Percentiles rank a stretch among this genome's conserved stretches.
Evolutionary conservation across 805 yeast genomes (phyloP).

Genomic region (Ogataea nitratoaversa): DNA sequence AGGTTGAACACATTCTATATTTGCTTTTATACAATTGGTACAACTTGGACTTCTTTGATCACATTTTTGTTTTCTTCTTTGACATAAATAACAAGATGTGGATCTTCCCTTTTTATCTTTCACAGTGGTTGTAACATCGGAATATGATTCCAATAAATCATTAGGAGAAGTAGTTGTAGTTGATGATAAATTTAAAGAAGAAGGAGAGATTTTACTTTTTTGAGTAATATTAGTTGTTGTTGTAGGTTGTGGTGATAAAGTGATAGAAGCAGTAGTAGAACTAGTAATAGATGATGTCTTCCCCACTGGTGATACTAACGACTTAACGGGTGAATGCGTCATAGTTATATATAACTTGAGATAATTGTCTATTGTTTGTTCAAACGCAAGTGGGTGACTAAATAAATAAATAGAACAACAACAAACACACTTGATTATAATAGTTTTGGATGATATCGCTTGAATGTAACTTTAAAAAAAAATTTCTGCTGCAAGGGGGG

Average conservation of each 20-base stretch:
- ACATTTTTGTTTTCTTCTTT: constrained; percentile 58
- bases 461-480: too few species aligned
- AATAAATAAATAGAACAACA: too few species aligned
- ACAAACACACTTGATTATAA: background rate
- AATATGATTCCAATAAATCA: background rate
- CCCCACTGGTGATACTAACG: too few species aligned
- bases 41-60: constrained; percentile 63
- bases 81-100: constrained; percentile 53
- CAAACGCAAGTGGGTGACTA: background rate
- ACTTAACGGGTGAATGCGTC: background rate
- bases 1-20: constrained; percentile 60
- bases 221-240: background rate
- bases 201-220: too few species aligned
- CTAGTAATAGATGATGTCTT: too few species aligned
- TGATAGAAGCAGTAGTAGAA: background rate
- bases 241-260: background rate
- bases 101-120: constrained; percentile 52
- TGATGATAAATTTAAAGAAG: too few species aligned
- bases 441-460: too few species aligned
- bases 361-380: too few species aligned
- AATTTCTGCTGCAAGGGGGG: too few species aligned
- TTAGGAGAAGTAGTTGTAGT: background rate
- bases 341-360: too few species aligned
- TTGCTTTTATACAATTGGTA: constrained; percentile 62
- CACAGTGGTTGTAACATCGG: background rate